These are phyloP conservation scores for Penicillium turbatum DNA, from an alignment of 495 filamentous ascomycete genomes.

Conservation along the genomic window DNA sequence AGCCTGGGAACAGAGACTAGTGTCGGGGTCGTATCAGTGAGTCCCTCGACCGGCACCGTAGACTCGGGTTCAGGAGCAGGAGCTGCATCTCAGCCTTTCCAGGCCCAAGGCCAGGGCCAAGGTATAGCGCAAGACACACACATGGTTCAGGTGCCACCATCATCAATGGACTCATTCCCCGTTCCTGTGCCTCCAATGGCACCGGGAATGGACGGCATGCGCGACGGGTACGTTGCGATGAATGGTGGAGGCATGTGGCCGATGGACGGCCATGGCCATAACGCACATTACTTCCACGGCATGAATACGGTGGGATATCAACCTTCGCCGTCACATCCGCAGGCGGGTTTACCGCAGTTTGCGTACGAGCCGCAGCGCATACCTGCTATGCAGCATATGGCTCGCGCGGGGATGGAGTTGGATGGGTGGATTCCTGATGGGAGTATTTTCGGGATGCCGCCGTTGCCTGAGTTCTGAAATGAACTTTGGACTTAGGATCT, in stretches of 20 bases:
- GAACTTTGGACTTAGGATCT: background rate
- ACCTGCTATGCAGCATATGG: slow-evolving; percentile 12
- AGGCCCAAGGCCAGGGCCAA: background rate
- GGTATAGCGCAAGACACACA: background rate
- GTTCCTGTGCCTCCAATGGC: slow-evolving; percentile 15
- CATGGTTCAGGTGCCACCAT: slow-evolving; percentile 5
- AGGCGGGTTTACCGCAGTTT: slow-evolving; percentile 21
- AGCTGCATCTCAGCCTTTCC: background rate
- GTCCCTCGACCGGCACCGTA: slow-evolving; percentile 4
- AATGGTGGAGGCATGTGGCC: slow-evolving; percentile 21
- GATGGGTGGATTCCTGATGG: slow-evolving; percentile 39
- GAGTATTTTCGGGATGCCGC: slow-evolving; percentile 32
- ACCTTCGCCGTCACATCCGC: slow-evolving; percentile 7
- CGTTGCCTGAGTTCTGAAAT: slow-evolving; percentile 33
- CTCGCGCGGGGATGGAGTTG: slow-evolving; percentile 31
- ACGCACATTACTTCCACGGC: slow-evolving; percentile 14
- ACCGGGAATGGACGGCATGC: slow-evolving; percentile 16
- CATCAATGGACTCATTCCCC: slow-evolving; percentile 14
- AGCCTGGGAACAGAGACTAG: slow-evolving; percentile 1
- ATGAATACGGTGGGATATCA: slow-evolving; percentile 17
- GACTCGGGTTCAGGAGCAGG: slow-evolving; percentile 9
- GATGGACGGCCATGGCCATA: slow-evolving; percentile 15
- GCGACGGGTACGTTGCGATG: slow-evolving; percentile 24
- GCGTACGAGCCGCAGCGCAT: slow-evolving; percentile 27
- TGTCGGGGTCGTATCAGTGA: slow-evolving; percentile 4